Evolutionary conservation across 371 early-diverging fungal genomes (phyloP).

Genomic region (Rhizopus microsporus): DNA sequence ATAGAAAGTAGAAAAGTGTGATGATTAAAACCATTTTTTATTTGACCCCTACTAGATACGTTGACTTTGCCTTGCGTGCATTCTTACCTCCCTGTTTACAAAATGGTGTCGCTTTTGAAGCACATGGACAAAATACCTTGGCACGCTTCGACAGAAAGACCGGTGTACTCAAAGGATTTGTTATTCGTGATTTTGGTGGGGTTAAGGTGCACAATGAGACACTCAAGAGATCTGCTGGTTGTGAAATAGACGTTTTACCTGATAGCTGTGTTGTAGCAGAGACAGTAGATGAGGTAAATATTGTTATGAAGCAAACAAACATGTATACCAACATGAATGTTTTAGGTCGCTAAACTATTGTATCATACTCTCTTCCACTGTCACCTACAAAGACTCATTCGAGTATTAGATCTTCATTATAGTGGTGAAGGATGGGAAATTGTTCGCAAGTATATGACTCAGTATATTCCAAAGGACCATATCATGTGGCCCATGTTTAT

Average conservation of each 20-base stretch:
- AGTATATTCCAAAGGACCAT: conserved; percentile 50
- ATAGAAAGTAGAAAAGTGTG: not conserved
- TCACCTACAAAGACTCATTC: conserved; percentile 68
- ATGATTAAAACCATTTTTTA: not conserved
- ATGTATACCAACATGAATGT: not conserved
- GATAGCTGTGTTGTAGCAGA: conserved; percentile 61
- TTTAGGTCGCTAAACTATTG: conserved; percentile 54
- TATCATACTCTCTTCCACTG: conserved; percentile 75
- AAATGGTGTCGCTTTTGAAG: conserved; percentile 75
- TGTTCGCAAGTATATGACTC: conserved; percentile 50
- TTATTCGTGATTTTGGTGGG: conserved; percentile 79
- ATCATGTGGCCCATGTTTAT: conserved; percentile 53
- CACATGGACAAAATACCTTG: conserved; percentile 73
- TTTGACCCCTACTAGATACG: conserved; percentile 29
- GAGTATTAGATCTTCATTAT: conserved; percentile 67
- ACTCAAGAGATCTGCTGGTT: conserved; percentile 43
- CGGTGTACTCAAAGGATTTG: conserved; percentile 63
- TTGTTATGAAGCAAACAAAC: not conserved
- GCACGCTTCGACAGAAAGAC: conserved; percentile 60
- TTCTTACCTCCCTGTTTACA: conserved; percentile 66
- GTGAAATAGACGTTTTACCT: conserved; percentile 57
- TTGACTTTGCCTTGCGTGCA: conserved; percentile 55
- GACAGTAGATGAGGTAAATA: conserved; percentile 47
- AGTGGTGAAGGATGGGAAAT: conserved; percentile 68
- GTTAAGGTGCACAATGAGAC: conserved; percentile 64